Conservation (phyloP, 176 grass and related monocot species). For the Hyparrhenia diplandra region DNA sequence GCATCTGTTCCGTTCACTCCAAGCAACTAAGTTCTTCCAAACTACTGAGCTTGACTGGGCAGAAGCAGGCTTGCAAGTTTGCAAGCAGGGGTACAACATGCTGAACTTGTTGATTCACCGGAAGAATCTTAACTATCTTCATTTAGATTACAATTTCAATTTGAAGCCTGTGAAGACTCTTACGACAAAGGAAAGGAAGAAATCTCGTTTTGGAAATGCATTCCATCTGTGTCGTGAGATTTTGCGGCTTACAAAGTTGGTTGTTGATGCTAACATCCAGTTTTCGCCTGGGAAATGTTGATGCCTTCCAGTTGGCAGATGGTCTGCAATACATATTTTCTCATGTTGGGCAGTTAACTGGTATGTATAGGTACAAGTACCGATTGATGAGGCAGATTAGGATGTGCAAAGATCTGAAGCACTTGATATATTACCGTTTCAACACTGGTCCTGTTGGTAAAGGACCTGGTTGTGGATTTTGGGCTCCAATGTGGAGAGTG, state of each 20-base stretch:
- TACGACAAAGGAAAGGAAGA: slow-evolving; percentile 97
- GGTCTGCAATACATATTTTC: slow-evolving; percentile 98
- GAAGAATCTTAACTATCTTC: slow-evolving; percentile 97
- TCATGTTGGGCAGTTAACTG: slow-evolving; percentile 96
- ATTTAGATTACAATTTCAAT: slow-evolving; percentile 98
- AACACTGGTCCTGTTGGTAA: slow-evolving; percentile 98
- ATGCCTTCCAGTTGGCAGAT: slow-evolving; percentile 95
- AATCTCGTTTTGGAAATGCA: slow-evolving; percentile 99
- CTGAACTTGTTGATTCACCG: slow-evolving; percentile 96
- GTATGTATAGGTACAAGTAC: slow-evolving; percentile 99
- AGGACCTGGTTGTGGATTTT: slow-evolving; percentile 97
- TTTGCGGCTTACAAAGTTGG: slow-evolving; percentile 89
- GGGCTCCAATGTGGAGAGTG: slow-evolving; percentile 98
- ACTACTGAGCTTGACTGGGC: slow-evolving; percentile 98
- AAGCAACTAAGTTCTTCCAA: slow-evolving; percentile 97
- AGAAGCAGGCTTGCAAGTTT: slow-evolving; percentile 96
- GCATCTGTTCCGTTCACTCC: slow-evolving; percentile 88
- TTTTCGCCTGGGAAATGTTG: slow-evolving; percentile 96
- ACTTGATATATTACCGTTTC: slow-evolving; percentile 98
- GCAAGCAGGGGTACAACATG: slow-evolving; percentile 99
- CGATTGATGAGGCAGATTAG: slow-evolving; percentile 94
- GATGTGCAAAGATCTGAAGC: slow-evolving; percentile 99
- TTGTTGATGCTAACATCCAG: slow-evolving; percentile 98
- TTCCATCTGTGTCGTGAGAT: slow-evolving; percentile 98
- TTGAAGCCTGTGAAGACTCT: slow-evolving; percentile 98